Evolutionary conservation across 176 grass and related monocot species (phyloP), one percentile per base, ranked within the genome.

Genomic region (Juncus effusus): DNA sequence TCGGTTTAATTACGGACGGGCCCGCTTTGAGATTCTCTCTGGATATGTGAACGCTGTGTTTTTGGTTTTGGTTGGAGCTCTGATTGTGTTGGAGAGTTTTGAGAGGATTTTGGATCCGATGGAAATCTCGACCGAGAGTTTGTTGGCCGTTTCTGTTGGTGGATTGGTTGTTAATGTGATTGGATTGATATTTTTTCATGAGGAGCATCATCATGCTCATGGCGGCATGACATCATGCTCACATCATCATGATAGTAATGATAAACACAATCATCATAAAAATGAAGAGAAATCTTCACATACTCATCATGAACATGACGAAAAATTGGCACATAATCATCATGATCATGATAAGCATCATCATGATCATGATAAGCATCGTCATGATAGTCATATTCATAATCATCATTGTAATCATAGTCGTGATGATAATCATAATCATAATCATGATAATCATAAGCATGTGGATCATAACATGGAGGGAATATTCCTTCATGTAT

Each of bases 381-480:
- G 1, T 28, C 19, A 28, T 42, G 19, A 28, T 28, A 28, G 19
- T 28, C 19, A 28, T 28, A 28, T 28, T 28, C 19, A 28, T 28
- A 28, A 28, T 28, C 19, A 28, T 28, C 19, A 28, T 28, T 28
- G 19, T 28, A 28, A 28, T 28, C 19, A 28, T 28, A 28, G 19
- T 28, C 19, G 1, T 28, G 19, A 28, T 28, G 19, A 28, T 28
- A 28, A 28, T 13, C 66, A 84, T 58, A 59, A 68, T 35, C 77
- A 89, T 65, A 35, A 73, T 50, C 81, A 91, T 38, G 80, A 81
- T 36, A 81, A 86, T 80, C 73, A 86, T 76, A 61, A 77, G 28
- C 93, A 92, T 77, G 74, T 92, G 41, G 93, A 97, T 47, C 88
- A 97, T 61, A 97, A 97, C 69, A 97, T 97, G 88, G 82, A 97